These are phyloP conservation scores for Botryobasidium botryosum DNA, from an alignment of 768 basidiomycete genomes.

Conservation along the genomic window DNA sequence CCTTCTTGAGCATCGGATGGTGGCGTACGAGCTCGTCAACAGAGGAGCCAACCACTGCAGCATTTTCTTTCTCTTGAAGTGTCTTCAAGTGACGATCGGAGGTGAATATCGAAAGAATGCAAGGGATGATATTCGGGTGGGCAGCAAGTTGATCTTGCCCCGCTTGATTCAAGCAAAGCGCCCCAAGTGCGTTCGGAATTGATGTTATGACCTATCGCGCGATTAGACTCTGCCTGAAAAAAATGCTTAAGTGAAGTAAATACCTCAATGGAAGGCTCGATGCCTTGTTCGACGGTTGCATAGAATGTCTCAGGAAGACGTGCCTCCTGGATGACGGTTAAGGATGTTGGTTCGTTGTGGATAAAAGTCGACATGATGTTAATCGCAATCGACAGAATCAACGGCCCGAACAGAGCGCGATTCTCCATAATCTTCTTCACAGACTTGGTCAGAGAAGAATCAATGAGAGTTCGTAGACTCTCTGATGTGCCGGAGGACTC, in stretches of 20 bases:
- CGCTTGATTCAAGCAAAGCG: slow-evolving; percentile 81
- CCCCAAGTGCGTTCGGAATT: slow-evolving; percentile 89
- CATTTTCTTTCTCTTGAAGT: slow-evolving; percentile 84
- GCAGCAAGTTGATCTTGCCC: slow-evolving; percentile 68
- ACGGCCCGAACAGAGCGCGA: slow-evolving; percentile 69
- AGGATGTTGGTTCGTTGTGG: slow-evolving; percentile 94
- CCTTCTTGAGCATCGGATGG: slow-evolving; percentile 69
- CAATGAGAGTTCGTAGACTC: slow-evolving; percentile 84
- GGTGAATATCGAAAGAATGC: slow-evolving; percentile 73
- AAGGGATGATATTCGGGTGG: slow-evolving; percentile 67
- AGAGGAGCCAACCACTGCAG: slow-evolving; percentile 70
- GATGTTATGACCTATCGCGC: slow-evolving; percentile 66
- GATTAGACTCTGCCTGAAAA: slow-evolving; percentile 5
- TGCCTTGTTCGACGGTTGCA: slow-evolving; percentile 60
- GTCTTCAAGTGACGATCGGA: slow-evolving; percentile 69
- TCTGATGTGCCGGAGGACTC: slow-evolving; percentile 87
- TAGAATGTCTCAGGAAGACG: slow-evolving; percentile 83
- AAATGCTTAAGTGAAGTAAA: slow-evolving; percentile 7
- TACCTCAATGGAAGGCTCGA: slow-evolving; percentile 83
- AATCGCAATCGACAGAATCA: slow-evolving; percentile 73
- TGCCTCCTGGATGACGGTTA: slow-evolving; percentile 83
- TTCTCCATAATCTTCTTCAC: slow-evolving; percentile 79
- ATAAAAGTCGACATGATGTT: slow-evolving; percentile 94
- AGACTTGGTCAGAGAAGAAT: slow-evolving; percentile 68
- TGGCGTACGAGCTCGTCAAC: slow-evolving; percentile 94